Conservation (phyloP, 192 early-diverging fungal genomes). For the Haplosporangium gracile region DNA sequence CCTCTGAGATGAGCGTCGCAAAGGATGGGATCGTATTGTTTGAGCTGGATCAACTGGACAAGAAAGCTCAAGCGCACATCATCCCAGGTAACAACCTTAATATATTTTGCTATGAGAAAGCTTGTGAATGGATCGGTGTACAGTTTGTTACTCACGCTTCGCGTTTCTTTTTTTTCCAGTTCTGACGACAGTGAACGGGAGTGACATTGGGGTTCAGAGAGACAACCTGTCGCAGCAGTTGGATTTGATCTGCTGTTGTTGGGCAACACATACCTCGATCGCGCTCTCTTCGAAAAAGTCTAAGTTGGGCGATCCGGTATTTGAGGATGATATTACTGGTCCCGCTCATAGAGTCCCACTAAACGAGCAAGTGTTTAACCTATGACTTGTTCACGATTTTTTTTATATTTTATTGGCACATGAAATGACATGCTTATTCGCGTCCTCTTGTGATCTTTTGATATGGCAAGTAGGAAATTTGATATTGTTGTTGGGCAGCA, state of each 20-base stretch:
- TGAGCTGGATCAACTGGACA: conserved; percentile 34
- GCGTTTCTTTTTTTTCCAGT: neutral
- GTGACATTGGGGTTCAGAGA: conserved; percentile 19
- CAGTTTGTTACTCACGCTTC: neutral
- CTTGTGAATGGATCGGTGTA: neutral
- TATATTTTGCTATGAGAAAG: neutral
- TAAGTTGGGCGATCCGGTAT: neutral
- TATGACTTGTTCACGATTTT: neutral
- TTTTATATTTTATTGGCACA: neutral
- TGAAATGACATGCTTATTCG: neutral
- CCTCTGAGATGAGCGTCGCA: neutral
- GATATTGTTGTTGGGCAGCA: conserved; percentile 42
- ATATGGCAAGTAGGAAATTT: conserved; percentile 15
- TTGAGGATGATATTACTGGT: neutral
- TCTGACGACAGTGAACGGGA: conserved; percentile 5
- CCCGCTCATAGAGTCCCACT: neutral
- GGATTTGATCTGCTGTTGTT: conserved; percentile 33
- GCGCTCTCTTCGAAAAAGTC: neutral
- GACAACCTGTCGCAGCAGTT: conserved; percentile 6
- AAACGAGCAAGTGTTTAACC: conserved; percentile 18
- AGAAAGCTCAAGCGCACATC: conserved; percentile 6
- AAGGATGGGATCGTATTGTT: conserved; percentile 30
- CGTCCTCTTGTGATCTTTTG: neutral
- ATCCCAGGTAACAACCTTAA: conserved; percentile 5
- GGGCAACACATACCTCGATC: conserved; percentile 30